A percentile compares a stretch with the other conserved stretches of the same genome.
Evolutionary conservation across 371 early-diverging fungal genomes (phyloP).

Genomic region (Mortierella sp.): DNA sequence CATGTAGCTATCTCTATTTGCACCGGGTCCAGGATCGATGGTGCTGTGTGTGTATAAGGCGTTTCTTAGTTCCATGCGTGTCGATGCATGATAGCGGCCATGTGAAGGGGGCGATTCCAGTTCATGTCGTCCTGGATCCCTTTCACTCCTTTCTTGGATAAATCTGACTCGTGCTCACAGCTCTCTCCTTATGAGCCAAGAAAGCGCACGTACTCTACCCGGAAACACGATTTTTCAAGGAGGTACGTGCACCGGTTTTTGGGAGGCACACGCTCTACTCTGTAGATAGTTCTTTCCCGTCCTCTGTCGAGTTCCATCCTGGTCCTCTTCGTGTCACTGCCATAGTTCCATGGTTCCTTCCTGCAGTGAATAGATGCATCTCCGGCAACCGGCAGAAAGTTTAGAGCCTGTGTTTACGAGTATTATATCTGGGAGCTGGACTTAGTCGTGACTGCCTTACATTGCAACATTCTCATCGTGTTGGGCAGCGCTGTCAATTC

Average conservation of each 20-base stretch:
- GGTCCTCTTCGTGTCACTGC: neutral
- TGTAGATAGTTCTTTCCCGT: slow-evolving; percentile 8
- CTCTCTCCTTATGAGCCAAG: slow-evolving; percentile 12
- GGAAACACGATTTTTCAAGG: neutral
- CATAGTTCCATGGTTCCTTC: too few species aligned
- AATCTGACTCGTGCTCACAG: too few species aligned
- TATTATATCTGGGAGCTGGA: too few species aligned
- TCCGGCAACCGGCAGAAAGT: too few species aligned
- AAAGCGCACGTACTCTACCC: neutral
- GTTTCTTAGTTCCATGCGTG: neutral
- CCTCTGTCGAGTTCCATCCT: slow-evolving; percentile 12
- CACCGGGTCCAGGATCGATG: neutral
- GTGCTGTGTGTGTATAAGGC: neutral
- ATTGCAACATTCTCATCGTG: too few species aligned
- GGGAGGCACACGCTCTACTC: slow-evolving; percentile 15
- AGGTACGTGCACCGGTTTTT: neutral
- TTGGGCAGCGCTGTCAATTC: too few species aligned
- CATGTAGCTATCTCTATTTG: neutral
- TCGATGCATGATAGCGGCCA: neutral
- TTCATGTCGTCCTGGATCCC: slow-evolving; percentile 26
- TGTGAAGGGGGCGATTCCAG: slow-evolving; percentile 21
- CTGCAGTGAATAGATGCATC: too few species aligned
- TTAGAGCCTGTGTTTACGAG: too few species aligned
- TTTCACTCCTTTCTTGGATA: neutral
- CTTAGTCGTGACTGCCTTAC: too few species aligned